These are phyloP conservation scores for Aspergillus sp. DNA, from an alignment of 2,329 filamentous ascomycete species.

Conservation along the genomic window DNA sequence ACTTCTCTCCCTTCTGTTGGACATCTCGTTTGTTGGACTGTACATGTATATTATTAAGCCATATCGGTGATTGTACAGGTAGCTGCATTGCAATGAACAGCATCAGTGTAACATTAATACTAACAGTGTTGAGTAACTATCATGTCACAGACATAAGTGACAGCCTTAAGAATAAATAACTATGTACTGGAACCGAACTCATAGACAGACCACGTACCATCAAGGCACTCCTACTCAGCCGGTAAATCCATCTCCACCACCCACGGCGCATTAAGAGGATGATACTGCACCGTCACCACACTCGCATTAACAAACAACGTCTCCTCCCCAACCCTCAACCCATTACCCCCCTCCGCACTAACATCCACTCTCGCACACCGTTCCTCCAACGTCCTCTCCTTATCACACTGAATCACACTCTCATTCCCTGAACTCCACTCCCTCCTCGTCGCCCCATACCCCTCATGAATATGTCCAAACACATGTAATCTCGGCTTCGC, in stretches of 20 bases:
- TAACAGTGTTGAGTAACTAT: no score
- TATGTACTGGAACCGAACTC: no score
- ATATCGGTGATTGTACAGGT: not conserved
- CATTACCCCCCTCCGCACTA: conserved; percentile 28
- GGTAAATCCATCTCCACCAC: conserved; percentile 57
- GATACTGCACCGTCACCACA: conserved; percentile 55
- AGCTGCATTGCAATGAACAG: not conserved
- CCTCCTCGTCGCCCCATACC: conserved; percentile 49
- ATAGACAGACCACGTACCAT: no score
- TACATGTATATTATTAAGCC: not conserved
- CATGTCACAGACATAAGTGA: no score
- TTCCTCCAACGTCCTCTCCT: conserved; percentile 33
- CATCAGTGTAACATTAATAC: no score
- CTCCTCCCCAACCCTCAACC: conserved; percentile 50
- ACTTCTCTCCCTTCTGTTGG: not conserved
- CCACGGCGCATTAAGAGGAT: conserved; percentile 56
- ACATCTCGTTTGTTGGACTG: not conserved
- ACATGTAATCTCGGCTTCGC: conserved; percentile 59
- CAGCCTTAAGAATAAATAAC: no score
- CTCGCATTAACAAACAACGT: conserved; percentile 62
- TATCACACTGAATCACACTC: conserved; percentile 25
- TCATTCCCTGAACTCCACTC: conserved; percentile 23
- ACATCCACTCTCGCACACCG: conserved; percentile 39
- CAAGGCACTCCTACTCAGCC: conserved; percentile 4
- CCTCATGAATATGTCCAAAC: conserved; percentile 66